Base-by-base conservation (phyloP, 2,329 filamentous ascomycete species). In the Ophiocordyceps sinensis region DNA sequence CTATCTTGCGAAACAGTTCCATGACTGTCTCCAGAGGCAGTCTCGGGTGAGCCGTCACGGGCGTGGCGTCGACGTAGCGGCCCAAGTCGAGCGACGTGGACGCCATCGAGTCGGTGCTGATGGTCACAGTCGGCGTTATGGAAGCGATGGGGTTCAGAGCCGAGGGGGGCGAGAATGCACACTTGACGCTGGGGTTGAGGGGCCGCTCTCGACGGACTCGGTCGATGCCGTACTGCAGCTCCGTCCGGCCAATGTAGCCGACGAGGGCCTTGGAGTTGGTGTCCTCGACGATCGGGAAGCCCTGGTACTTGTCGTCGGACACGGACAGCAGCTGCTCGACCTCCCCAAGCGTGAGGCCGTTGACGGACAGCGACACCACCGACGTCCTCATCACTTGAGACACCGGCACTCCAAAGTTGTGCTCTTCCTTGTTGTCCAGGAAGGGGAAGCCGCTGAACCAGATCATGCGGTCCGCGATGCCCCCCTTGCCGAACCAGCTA, bases 391-490 rank as follows among this genome's bases (percentile, higher is more conserved):
- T 95, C 47, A 85, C 85, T 47, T 85, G 77, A 0, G 85, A 91
- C 10, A 96, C 91, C 0, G 91, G 83, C 1, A 96, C 88, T 37
- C 88, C 89, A 60, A 96, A 95, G 41, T 88, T 88, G 61, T 95
- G 88, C 43, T 96, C 91, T 60, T 96, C 89, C 57, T 98, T 98
- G 61, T 84, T 93, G 63, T 98, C 91, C 3, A 98, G 71, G 63
- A 93, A 98, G 0, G 91, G 91, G 54, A 95, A 94, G 1, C 91
- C 91, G 51, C 86, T 96, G 64, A 95, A 94, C 82, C 87, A 94
- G 52, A 98, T 98, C 85, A 95, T 94, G 46, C 87, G 82, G 59
- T 98, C 91, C 19, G 91, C 91, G 44, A 98, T 96, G 37, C 91
- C 91, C 28, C 89, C 91, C 56, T 89, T 93, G n/a, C 87, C 86